Percentiles rank a stretch among this genome's conserved stretches.
phyloP scores from a whole-genome alignment of 805 yeast species.

The Candida succiphila region DNA sequence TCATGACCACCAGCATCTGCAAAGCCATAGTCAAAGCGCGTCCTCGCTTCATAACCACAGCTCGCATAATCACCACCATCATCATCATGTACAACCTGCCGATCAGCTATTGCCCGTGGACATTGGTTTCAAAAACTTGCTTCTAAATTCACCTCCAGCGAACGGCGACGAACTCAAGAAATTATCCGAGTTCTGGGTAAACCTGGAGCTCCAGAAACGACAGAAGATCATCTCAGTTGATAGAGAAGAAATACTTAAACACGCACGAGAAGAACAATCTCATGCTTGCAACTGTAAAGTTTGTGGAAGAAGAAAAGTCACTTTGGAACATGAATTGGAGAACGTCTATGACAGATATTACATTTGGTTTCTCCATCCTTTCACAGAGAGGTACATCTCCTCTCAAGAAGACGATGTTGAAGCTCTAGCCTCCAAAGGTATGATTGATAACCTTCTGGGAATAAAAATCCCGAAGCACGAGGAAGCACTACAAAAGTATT shows the following conservation, averaged over 20 bases:
- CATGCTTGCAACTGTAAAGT: constrained; percentile 59
- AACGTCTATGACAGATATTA: constrained; percentile 62
- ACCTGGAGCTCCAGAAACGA: constrained; percentile 50
- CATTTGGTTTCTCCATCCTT: constrained; percentile 1
- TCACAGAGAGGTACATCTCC: background rate
- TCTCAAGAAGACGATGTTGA: background rate
- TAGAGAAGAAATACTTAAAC: constrained; percentile 55
- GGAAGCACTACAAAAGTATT: background rate
- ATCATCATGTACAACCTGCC: constrained; percentile 4
- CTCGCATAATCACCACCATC: constrained; percentile 5
- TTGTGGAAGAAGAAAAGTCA: constrained; percentile 65
- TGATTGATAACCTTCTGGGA: background rate
- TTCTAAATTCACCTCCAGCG: constrained; percentile 4
- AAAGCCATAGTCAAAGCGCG: too few species aligned
- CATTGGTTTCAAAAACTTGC: background rate
- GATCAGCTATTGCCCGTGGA: constrained; percentile 1
- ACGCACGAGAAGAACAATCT: constrained; percentile 51
- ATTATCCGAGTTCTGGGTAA: constrained; percentile 55
- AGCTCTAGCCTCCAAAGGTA: background rate
- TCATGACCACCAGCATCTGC: constrained; percentile 1
- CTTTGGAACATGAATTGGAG: constrained; percentile 71
- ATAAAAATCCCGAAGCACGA: background rate
- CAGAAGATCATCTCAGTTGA: constrained; percentile 54
- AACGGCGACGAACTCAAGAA: constrained; percentile 38
- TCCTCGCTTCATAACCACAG: constrained; percentile 1